Percentiles rank a stretch among this genome's conserved stretches.
Evolutionary conservation across 1,284 basidiomycete genomes (phyloP).

Genomic region (Microbotryum lychnidis-dioicae): DNA sequence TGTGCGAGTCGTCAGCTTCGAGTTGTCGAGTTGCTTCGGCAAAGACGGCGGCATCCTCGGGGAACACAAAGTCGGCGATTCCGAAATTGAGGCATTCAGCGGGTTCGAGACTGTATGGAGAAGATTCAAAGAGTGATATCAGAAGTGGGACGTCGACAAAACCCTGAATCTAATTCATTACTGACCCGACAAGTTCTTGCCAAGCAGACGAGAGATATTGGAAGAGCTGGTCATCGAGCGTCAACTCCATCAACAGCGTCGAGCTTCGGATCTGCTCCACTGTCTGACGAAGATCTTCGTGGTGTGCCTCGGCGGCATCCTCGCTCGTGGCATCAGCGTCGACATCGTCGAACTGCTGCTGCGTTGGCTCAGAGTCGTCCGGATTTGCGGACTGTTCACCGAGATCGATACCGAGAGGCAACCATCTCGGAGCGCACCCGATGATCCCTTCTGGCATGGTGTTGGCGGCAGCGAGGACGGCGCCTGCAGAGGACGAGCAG

Average conservation of each 20-base stretch:
- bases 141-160: slow-evolving; percentile 4
- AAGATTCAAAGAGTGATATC: no score
- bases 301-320: slow-evolving; percentile 1
- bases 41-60: slow-evolving; percentile 78
- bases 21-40: slow-evolving; percentile 77
- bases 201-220: slow-evolving; percentile 95
- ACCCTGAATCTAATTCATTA: slow-evolving; percentile 24
- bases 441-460: slow-evolving; percentile 4
- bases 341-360: not conserved
- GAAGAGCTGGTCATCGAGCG: slow-evolving; percentile 72
- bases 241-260: slow-evolving; percentile 91
- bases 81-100: slow-evolving; percentile 69
- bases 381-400: not conserved
- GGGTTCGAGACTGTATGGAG: slow-evolving; percentile 61
- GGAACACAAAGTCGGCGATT: slow-evolving; percentile 72
- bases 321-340: not conserved
- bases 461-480: not conserved
- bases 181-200: slow-evolving; percentile 85
- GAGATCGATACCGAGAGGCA: slow-evolving; percentile 28
- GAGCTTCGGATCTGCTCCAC: slow-evolving; percentile 88
- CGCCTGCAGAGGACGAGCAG: slow-evolving; percentile 9
- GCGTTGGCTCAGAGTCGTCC: not conserved
- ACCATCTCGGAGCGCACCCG: slow-evolving; percentile 3
- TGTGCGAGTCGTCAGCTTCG: slow-evolving; percentile 85
- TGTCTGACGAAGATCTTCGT: slow-evolving; percentile 59